Base-by-base conservation (phyloP, 257 asterid genomes). In the Nicotiana paniculata region DNA sequence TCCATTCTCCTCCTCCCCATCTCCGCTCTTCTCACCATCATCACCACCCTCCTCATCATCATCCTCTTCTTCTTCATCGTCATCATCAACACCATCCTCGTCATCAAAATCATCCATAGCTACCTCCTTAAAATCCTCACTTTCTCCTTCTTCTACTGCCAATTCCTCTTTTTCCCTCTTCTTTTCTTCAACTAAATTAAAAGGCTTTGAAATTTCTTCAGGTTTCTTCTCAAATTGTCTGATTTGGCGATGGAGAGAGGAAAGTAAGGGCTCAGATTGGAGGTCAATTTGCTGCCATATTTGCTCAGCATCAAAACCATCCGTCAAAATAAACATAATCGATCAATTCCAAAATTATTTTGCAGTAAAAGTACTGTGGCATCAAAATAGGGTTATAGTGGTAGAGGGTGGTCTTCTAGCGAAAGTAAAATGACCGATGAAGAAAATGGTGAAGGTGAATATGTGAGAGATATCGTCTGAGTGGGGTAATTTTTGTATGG, bases 201-300 rank as follows among this genome's bases (percentile, higher is more conserved):
- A 89, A 67, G 74, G 90, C 24, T 86, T 87, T 53, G 77, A 78
- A 16, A 93, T 85, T 81, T 88, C 92, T 33, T 83, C 83, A 0
- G 97, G 96, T 80, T 90, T 92, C 82, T 92, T 92, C 90, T 96
- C 96, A 46, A 93, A 90, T 51, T 84, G 88, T 13, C 83, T 89
- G 55, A 96, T 83, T 48, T 90, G 92, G 58, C 93, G 96, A 62
- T 90, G 90, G 46, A 93, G 90, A 46, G 92, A 89, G 53, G 92
- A 67, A 39, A 96, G 84, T 82, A 93, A 76, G 4, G 97, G 97
- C 85, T 90, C 91, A 5, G 95, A 82, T 84, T 96, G 98, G 43
- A 93, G 87, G 88, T 96, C 98, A 57, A 96, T 92, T 88, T 94
- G 99, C 90, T 93, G 98, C 99, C 98, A 95, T 30, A 95, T 90